phyloP scores from a whole-genome alignment of 768 basidiomycete genomes.

The Termitomyces sp. region DNA sequence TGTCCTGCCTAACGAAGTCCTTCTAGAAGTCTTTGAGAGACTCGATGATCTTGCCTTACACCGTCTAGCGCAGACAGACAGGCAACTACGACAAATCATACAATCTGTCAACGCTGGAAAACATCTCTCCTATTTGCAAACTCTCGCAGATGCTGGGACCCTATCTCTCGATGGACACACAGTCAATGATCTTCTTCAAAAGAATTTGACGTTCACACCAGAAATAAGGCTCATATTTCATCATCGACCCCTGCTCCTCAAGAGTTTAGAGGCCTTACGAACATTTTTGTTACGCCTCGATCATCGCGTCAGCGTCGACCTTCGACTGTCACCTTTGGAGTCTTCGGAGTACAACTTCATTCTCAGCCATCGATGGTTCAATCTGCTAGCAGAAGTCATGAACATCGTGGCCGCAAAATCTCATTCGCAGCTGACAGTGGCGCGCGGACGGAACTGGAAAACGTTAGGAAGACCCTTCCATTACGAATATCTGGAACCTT shows the following conservation, averaged over 20 bases:
- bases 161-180: conserved; percentile 2
- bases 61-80: not conserved
- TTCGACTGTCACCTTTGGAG: not conserved
- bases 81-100: not conserved
- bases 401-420: conserved; percentile 7
- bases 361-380: conserved; percentile 1
- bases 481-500: conserved; percentile 2
- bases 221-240: not conserved
- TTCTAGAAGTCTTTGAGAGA: conserved; percentile 4
- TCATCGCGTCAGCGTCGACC: not conserved
- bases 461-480: conserved; percentile 3
- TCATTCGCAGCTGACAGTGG: conserved; percentile 4
- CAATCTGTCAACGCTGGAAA: not conserved
- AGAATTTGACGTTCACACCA: not conserved
- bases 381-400: conserved; percentile 10
- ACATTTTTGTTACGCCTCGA: not conserved
- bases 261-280: conserved; percentile 2
- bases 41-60: conserved; percentile 3
- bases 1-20: conserved; percentile 10
- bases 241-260: not conserved
- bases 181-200: conserved; percentile 1
- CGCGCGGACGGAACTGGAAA: not conserved
- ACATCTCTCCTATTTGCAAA: conserved; percentile 4
- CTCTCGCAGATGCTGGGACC: conserved; percentile 1
- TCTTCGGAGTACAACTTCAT: not conserved